Percentiles rank a stretch among this genome's conserved stretches.
These are phyloP conservation scores for Linanthus parryae DNA, from an alignment of 148 eudicot species.

Conservation along the genomic window DNA sequence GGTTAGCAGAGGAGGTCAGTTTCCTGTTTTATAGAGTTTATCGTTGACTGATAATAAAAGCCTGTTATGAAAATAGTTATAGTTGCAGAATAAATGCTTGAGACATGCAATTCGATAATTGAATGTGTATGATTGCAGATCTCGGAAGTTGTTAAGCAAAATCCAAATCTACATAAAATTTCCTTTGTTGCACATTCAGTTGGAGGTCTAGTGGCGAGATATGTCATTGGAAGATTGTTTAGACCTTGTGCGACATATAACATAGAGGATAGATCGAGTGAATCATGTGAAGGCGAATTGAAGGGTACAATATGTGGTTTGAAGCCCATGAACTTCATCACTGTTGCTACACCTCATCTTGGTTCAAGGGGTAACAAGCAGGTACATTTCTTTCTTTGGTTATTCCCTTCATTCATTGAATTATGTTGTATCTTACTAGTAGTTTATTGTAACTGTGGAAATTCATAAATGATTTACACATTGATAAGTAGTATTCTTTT, in stretches of 20 bases:
- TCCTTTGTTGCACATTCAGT: conserved; percentile 94
- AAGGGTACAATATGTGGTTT: conserved; percentile 77
- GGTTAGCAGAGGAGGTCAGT: conserved; percentile 85
- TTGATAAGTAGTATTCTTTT: too few relatives aligned
- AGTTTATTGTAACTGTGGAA: too few relatives aligned
- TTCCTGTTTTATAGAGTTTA: conserved; percentile 1
- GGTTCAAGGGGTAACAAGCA: conserved; percentile 98
- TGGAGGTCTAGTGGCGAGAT: conserved; percentile 96
- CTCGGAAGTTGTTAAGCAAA: conserved; percentile 54
- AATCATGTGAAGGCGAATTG: conserved; percentile 25
- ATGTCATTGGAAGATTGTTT: conserved; percentile 76
- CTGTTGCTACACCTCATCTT: conserved; percentile 97
- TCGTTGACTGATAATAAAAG: conserved; percentile 2
- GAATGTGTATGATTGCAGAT: conserved; percentile 43
- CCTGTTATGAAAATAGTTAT: not conserved
- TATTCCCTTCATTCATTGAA: too few relatives aligned
- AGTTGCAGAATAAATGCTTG: conserved; percentile 3
- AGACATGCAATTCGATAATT: conserved; percentile 5
- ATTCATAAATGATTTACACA: too few relatives aligned
- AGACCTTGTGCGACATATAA: conserved; percentile 26
- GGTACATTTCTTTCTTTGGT: conserved; percentile 24
- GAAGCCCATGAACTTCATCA: conserved; percentile 82
- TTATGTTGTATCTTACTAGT: too few relatives aligned
- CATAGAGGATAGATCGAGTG: conserved; percentile 20
- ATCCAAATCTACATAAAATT: conserved; percentile 57